phyloP scores from a whole-genome alignment of 192 early-diverging fungal species.

The Mortierella hygrophila region DNA sequence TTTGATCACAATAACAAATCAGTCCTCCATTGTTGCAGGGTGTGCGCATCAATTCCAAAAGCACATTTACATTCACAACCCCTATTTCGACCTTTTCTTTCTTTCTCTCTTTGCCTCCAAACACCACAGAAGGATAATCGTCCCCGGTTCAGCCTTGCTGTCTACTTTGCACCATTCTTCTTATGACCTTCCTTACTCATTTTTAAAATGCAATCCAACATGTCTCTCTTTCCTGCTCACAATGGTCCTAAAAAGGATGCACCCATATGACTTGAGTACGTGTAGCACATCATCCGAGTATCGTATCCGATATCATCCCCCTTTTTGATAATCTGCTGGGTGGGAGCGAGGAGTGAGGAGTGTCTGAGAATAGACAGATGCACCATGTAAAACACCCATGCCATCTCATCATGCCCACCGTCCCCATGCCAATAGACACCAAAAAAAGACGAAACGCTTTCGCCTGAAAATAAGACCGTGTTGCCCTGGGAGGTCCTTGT shows the following conservation, averaged over 20 bases:
- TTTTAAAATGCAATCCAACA: background rate
- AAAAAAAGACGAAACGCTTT: background rate
- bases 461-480: too few species aligned
- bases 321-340: background rate
- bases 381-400: background rate
- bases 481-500: background rate
- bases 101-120: background rate
- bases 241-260: background rate
- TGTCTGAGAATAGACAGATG: background rate
- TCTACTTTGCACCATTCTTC: background rate
- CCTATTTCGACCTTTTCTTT: background rate
- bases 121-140: background rate
- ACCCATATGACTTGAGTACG: too few species aligned
- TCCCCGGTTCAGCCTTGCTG: background rate
- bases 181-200: background rate
- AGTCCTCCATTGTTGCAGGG: background rate
- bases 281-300: background rate
- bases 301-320: background rate
- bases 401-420: background rate
- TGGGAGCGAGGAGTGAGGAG: background rate
- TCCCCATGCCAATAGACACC: background rate
- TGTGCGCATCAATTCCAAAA: background rate
- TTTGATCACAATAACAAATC: background rate
- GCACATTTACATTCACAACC: background rate
- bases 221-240: slow-evolving; percentile 6